Evolutionary conservation across 1,284 basidiomycete species (phyloP).

Genomic region (Sporisorium reilianum): DNA sequence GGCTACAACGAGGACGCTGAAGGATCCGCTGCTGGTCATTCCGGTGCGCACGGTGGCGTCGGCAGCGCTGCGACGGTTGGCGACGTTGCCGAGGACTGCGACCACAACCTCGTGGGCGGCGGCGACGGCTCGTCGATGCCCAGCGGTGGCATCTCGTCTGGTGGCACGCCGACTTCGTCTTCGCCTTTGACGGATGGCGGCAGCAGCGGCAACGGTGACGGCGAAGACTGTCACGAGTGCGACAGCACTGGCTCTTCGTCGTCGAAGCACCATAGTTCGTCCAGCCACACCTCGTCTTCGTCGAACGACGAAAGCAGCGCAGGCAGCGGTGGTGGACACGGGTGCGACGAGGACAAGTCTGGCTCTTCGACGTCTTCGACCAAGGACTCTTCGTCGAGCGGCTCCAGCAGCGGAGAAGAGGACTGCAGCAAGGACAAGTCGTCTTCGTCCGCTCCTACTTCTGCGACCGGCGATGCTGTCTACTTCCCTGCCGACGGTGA

Average conservation of each 20-base stretch:
- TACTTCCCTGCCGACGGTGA: neutral
- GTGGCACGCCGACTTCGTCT: neutral
- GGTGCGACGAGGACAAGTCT: conserved; percentile 12
- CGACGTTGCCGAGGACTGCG: conserved; percentile 3
- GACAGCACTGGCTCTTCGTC: conserved; percentile 1
- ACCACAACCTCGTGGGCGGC: neutral
- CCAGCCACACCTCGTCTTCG: conserved; percentile 6
- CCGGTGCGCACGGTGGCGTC: neutral
- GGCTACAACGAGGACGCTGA: neutral
- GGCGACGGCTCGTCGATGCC: neutral
- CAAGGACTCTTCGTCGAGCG: neutral
- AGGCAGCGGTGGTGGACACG: no score
- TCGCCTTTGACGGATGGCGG: neutral
- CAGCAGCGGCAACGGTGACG: neutral
- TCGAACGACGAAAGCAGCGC: neutral
- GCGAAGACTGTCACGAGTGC: neutral
- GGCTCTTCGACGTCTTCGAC: neutral
- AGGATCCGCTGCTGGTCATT: neutral
- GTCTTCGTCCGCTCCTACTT: neutral
- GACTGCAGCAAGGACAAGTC: conserved; percentile 4
- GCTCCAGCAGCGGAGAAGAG: neutral
- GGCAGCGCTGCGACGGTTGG: neutral
- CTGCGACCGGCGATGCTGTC: conserved; percentile 1
- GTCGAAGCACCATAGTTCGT: conserved; percentile 10
- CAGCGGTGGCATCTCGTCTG: neutral